phyloP scores from a whole-genome alignment of 78 protist species.

The Planoprotostelium fungivorum region DNA sequence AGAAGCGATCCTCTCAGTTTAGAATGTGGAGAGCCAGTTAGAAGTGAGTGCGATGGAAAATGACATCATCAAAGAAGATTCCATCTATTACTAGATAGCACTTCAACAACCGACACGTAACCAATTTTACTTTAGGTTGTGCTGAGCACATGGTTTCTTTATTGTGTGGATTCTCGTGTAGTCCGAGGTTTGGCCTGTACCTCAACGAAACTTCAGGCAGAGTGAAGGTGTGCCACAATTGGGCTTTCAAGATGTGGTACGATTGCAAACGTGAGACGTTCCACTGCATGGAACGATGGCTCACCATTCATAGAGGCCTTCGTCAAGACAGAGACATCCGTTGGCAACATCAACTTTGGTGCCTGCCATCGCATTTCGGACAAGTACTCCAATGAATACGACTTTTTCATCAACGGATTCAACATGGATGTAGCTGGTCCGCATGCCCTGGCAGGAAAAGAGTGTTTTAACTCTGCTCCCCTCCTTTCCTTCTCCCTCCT shows the following conservation, averaged over 20 bases:
- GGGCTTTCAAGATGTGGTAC: not conserved
- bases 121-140: too few species aligned
- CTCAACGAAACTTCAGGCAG: not conserved
- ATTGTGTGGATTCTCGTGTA: not conserved
- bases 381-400: not conserved
- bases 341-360: not conserved
- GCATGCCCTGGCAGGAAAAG: not conserved
- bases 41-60: not conserved
- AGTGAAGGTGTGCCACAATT: not conserved
- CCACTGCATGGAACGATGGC: not conserved
- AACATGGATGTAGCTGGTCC: not conserved
- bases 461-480: not conserved
- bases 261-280: not conserved
- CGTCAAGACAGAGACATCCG: not conserved
- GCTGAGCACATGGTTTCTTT: not conserved
- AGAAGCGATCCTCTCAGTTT: not conserved
- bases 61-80: too few species aligned
- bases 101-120: not conserved
- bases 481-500: too few species aligned
- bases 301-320: not conserved
- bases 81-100: too few species aligned
- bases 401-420: not conserved
- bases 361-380: not conserved
- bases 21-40: not conserved
- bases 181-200: not conserved